Percentiles rank a stretch among this genome's conserved stretches.
phyloP scores from a whole-genome alignment of 2,329 filamentous ascomycete genomes.

The Torrubiellomyces zombiae region DNA sequence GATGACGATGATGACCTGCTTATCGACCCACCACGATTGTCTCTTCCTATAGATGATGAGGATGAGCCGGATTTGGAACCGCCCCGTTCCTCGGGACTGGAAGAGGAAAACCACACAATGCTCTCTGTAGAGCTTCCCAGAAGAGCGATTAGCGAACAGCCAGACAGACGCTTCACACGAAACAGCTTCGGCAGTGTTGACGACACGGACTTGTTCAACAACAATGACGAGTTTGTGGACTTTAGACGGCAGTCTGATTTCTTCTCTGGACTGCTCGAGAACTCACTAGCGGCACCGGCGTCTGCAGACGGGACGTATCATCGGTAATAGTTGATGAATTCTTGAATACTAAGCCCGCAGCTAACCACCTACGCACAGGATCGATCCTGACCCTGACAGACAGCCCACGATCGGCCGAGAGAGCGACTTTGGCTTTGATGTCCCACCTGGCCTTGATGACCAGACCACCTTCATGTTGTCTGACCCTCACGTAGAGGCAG shows the following conservation, averaged over 20 bases:
- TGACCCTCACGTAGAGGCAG: conserved; percentile 14
- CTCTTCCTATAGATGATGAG: conserved; percentile 33
- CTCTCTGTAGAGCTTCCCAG: conserved; percentile 44
- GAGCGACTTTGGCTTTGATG: conserved; percentile 34
- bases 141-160: conserved; percentile 29
- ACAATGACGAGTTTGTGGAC: conserved; percentile 21
- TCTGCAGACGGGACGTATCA: conserved; percentile 25
- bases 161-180: conserved; percentile 29
- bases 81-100: conserved; percentile 35
- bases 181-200: conserved; percentile 36
- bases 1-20: conserved; percentile 28
- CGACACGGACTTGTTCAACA: conserved; percentile 34
- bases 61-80: conserved; percentile 35
- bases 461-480: conserved; percentile 36
- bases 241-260: conserved; percentile 32
- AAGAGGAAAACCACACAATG: conserved; percentile 41
- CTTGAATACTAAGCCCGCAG: conserved; percentile 5
- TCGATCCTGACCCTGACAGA: conserved; percentile 23
- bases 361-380: too few relatives aligned
- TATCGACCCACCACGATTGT: conserved; percentile 35
- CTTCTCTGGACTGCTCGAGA: conserved; percentile 30
- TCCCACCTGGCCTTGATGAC: conserved; percentile 28
- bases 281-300: conserved; percentile 22
- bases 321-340: conserved; percentile 14
- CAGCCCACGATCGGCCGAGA: conserved; percentile 24